Evolutionary conservation across 176 grass and related monocot species (phyloP).

Genomic region (Zea luxurians): DNA sequence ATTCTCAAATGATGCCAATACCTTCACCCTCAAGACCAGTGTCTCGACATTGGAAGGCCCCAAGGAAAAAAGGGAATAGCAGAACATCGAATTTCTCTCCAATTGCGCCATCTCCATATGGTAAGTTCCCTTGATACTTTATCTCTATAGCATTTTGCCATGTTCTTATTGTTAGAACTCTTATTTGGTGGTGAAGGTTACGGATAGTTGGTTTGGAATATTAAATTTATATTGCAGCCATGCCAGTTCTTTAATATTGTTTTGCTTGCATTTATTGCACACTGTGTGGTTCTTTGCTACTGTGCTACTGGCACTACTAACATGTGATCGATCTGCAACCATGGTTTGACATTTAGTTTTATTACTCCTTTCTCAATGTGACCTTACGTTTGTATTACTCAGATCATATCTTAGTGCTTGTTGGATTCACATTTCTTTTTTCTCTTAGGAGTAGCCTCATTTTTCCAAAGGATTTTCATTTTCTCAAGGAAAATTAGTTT

Average conservation of each 20-base stretch:
- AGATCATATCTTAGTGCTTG: neutral
- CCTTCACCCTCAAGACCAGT: slow-evolving; percentile 36
- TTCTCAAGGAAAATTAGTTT: too few species aligned
- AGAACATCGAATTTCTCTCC: slow-evolving; percentile 28
- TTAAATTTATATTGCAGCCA: neutral
- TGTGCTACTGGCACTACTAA: neutral
- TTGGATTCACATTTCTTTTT: slow-evolving; percentile 6
- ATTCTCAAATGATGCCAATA: slow-evolving; percentile 48
- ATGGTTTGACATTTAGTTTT: neutral
- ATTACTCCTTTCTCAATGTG: neutral
- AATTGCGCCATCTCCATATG: slow-evolving; percentile 43
- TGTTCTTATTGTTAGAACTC: neutral
- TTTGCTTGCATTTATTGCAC: slow-evolving; percentile 1
- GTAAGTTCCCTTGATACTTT: slow-evolving; percentile 50
- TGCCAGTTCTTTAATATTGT: neutral
- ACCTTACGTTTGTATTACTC: neutral
- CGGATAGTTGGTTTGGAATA: neutral
- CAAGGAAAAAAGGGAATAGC: slow-evolving; percentile 33
- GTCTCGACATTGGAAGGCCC: slow-evolving; percentile 19
- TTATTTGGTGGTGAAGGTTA: neutral
- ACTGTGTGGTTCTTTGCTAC: neutral
- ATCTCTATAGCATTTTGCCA: neutral
- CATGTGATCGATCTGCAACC: slow-evolving; percentile 23
- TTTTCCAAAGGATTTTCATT: too few species aligned
- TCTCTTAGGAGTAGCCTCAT: too few species aligned